Base-by-base conservation (phyloP, 1,284 basidiomycete species). In the Takashimella tepidaria region DNA sequence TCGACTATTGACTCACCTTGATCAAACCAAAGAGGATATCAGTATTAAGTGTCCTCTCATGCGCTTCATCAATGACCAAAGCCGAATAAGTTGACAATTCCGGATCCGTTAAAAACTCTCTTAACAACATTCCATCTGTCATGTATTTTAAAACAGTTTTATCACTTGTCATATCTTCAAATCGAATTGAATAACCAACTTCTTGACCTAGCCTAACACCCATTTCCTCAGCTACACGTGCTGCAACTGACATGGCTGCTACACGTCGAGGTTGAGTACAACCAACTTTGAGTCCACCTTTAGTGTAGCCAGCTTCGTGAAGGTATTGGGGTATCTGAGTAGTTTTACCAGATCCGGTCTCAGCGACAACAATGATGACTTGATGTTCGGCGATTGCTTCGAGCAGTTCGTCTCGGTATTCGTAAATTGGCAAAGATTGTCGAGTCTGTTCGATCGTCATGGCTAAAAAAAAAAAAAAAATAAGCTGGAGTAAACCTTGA, bases 181-280 rank as follows among this genome's bases (percentile, higher is more conserved):
- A 98, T 11, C 96, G 86, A 61, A 99, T 97, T 3, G 91, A 90
- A 37, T 98, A 99, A 13, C 96, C 96, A 57, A 98, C 95, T 76
- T 98, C 93, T 63, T 93, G 88, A 3, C 96, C 96, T 21, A 99
- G 84, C 69, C 96, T 88, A 4, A 86, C 88, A 4, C 93, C 96
- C 86, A 98, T 92, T 77, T 99, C 96, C 60, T 98, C 96, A 0
- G 95, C 95, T 3, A 99, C 96, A 78, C 96, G 92, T 4, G 92
- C 92, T 1, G 96, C 96, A 47, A 99, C 96, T 45, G 90, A 95
- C 96, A 98, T 98, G 26, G 96, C 96, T 3, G 96, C 96, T 12
- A 99, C 96, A 61, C 96, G 89, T 68, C 96, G 88, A 31, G 96
- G 96, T 75, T 99, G 96, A 0, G 96, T 99, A 70, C 96, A 99